phyloP scores from a whole-genome alignment of 495 filamentous ascomycete species.

The Annulohypoxylon moriforme region DNA sequence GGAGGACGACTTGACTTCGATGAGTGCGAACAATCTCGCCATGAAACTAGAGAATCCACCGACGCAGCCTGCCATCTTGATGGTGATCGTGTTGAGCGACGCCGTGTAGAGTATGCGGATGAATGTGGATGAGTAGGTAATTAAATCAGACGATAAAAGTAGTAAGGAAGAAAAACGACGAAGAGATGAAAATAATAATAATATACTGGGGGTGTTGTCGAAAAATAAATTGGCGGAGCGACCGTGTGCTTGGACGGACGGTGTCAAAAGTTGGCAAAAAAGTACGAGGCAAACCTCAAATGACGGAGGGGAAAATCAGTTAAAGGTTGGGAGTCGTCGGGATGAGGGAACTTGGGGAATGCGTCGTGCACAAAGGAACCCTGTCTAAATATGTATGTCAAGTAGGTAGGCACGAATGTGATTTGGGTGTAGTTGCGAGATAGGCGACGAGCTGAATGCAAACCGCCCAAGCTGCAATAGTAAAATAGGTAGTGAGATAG shows the following conservation, averaged over 20 bases:
- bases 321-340: neutral
- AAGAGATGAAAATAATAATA: neutral
- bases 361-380: constrained; percentile 14
- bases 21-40: constrained; percentile 36
- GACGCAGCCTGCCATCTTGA: constrained; percentile 38
- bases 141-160: neutral
- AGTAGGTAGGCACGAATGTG: too few relatives aligned
- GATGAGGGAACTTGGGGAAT: neutral
- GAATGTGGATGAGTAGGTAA: neutral
- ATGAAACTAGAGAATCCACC: constrained; percentile 33
- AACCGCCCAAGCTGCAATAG: too few relatives aligned
- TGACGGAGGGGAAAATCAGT: neutral
- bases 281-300: neutral
- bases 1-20: constrained; percentile 41
- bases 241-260: neutral
- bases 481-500: too few relatives aligned
- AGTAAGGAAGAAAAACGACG: neutral
- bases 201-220: neutral
- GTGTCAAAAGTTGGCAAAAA: neutral
- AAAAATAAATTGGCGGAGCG: neutral
- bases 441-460: constrained; percentile 10
- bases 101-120: too few relatives aligned
- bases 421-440: neutral
- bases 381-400: neutral
- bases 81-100: neutral